Evolutionary conservation across 2,329 filamentous ascomycete genomes (phyloP), one percentile per base, ranked within the genome.

Genomic region (Pleochaeta shiraiana): DNA sequence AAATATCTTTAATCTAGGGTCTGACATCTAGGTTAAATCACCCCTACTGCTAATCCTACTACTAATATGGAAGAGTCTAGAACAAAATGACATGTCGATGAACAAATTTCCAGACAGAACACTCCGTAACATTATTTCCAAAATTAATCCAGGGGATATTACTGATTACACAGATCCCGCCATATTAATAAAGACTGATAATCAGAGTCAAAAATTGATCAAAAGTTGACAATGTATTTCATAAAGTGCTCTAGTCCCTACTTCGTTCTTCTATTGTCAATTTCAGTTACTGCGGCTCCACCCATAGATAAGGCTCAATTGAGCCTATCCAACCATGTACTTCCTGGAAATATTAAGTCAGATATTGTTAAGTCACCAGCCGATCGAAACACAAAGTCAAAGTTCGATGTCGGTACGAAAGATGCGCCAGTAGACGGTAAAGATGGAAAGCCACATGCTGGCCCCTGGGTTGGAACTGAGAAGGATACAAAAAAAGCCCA

Each of bases 401-500:
- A 70, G 55, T 68, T 66, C 50, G 70, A 70, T 47, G 65, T 72
- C 68, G 83, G 82, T 64, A 85, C 83, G 63, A 90, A 90, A 73
- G 86, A 93, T 77, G 89, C 88, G 65, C 92, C 92, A 0, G 86
- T 96, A 24, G 93, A 97, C 73, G 91, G 91, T 57, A 86, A 87
- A 70, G 93, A 97, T 76, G 93, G 93, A 60, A 93, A 91, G 76
- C 93, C 93, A 59, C 92, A 96, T 73, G 83, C 86, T 24, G 93
- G 93, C 1, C 93, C 93, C 5, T 85, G 83, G 71, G 84, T 91
- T 65, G 83, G 85, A 67, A 81, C 78, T 19, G 77, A 80, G 66
- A 71, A 70, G 31, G 83, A 85, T 67, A 70, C 67, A 70, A 71
- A 79, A 63, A 70, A 71, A 62, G 26, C 69, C 61, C 74, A 76